Evolutionary conservation across 495 filamentous ascomycete genomes (phyloP).

Genomic region (Podospora australis): DNA sequence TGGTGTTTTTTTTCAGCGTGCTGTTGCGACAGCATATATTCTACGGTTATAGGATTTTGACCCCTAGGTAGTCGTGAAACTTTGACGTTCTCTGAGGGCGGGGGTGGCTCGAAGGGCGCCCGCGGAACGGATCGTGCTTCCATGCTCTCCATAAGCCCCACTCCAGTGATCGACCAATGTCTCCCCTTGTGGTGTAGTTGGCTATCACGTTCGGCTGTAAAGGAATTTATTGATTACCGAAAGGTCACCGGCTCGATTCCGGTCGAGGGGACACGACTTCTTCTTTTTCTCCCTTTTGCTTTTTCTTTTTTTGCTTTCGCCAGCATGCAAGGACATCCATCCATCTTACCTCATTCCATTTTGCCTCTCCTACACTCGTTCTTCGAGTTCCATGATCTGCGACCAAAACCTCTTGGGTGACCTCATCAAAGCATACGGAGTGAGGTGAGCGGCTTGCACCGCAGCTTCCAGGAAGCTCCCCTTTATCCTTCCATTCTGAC

Average conservation of each 20-base stretch:
- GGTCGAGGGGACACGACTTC: constrained; percentile 18
- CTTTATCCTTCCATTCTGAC: not conserved
- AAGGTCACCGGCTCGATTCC: constrained; percentile 23
- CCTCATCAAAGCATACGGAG: no score
- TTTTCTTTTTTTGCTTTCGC: not conserved
- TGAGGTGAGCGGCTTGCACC: not conserved
- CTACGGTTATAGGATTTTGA: no score
- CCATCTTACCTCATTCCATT: not conserved
- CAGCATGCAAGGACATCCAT: not conserved
- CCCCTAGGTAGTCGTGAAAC: no score
- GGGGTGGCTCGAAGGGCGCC: no score
- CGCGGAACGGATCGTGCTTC: no score
- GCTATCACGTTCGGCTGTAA: constrained; percentile 28
- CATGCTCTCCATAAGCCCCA: constrained; percentile 1
- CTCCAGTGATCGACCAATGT: not conserved
- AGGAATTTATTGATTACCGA: constrained; percentile 19
- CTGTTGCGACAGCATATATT: no score
- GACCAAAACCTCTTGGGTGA: no score
- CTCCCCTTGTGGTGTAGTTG: constrained; percentile 26
- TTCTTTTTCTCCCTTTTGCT: constrained; percentile 2
- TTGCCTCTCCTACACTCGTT: not conserved
- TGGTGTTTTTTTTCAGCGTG: no score
- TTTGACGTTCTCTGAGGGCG: no score
- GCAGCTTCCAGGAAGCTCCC: not conserved
- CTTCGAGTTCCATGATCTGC: no score